Evolutionary conservation across 306 rosid species (phyloP).

Genomic region (Cercis canadensis): DNA sequence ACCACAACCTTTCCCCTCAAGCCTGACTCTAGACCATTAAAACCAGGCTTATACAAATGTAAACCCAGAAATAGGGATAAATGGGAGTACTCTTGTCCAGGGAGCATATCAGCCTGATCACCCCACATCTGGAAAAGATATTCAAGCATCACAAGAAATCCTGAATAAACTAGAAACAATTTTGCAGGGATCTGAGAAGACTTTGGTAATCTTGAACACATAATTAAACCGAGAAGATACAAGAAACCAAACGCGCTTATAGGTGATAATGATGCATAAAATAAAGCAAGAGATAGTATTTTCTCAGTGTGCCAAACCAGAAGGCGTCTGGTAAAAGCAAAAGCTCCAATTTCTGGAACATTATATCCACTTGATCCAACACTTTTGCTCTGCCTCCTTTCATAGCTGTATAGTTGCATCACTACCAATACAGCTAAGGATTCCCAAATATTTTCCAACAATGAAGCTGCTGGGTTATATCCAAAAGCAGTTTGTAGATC

Average conservation of each 20-base stretch:
- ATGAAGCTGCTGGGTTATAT: slow-evolving; percentile 66
- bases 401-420: slow-evolving; percentile 94
- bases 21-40: slow-evolving; percentile 86
- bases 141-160: slow-evolving; percentile 73
- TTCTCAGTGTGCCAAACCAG: slow-evolving; percentile 81
- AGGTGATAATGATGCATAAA: slow-evolving; percentile 86
- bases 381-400: slow-evolving; percentile 76
- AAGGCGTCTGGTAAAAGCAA: slow-evolving; percentile 65
- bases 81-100: slow-evolving; percentile 74
- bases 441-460: slow-evolving; percentile 70
- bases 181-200: slow-evolving; percentile 75
- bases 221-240: slow-evolving; percentile 78
- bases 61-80: slow-evolving; percentile 77
- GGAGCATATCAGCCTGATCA: slow-evolving; percentile 76
- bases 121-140: slow-evolving; percentile 98
- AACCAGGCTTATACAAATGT: slow-evolving; percentile 69
- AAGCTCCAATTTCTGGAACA: slow-evolving; percentile 46
- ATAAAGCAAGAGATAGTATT: slow-evolving; percentile 70
- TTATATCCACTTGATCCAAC: slow-evolving; percentile 50
- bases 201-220: slow-evolving; percentile 76
- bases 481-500: slow-evolving; percentile 77
- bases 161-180: slow-evolving; percentile 76
- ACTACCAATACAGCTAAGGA: slow-evolving; percentile 86
- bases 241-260: slow-evolving; percentile 82
- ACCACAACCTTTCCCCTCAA: slow-evolving; percentile 91